These are phyloP conservation scores for Candolleomyces aberdarensis DNA, from an alignment of 768 basidiomycete species.

Conservation along the genomic window DNA sequence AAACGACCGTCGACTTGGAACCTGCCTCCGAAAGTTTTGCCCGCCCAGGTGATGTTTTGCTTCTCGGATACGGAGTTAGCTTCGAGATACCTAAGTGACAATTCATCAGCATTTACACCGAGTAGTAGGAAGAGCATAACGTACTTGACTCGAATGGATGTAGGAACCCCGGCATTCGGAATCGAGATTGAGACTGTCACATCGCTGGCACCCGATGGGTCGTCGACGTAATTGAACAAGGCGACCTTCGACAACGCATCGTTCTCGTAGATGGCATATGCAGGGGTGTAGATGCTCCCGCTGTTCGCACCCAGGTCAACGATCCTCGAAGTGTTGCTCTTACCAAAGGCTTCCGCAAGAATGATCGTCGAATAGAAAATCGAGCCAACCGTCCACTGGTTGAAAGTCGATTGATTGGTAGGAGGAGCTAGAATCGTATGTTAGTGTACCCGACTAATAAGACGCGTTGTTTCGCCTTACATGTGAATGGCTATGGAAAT, in stretches of 20 bases:
- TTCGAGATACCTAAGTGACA: slow-evolving; percentile 43
- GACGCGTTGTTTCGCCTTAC: background rate
- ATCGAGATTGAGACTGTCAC: slow-evolving; percentile 50
- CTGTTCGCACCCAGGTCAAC: slow-evolving; percentile 57
- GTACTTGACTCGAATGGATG: slow-evolving; percentile 52
- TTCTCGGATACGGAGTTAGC: slow-evolving; percentile 58
- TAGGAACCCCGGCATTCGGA: slow-evolving; percentile 38
- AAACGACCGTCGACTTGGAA: slow-evolving; percentile 70
- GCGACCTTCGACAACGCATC: slow-evolving; percentile 57
- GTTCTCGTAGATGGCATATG: slow-evolving; percentile 73
- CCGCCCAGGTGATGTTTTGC: slow-evolving; percentile 73
- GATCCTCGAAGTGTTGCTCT: slow-evolving; percentile 58
- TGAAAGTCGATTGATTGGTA: slow-evolving; percentile 55
- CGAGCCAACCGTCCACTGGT: slow-evolving; percentile 74
- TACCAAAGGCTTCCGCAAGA: slow-evolving; percentile 66
- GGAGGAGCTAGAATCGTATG: slow-evolving; percentile 37
- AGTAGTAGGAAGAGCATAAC: slow-evolving; percentile 47
- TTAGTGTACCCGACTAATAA: too few relatives aligned
- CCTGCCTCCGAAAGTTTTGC: slow-evolving; percentile 63
- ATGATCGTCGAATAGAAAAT: slow-evolving; percentile 73
- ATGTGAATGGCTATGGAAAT: slow-evolving; percentile 35
- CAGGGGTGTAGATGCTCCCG: slow-evolving; percentile 48
- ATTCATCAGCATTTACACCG: slow-evolving; percentile 23
- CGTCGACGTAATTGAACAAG: slow-evolving; percentile 70
- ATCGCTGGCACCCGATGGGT: slow-evolving; percentile 54